Conservation (phyloP, 2,329 filamentous ascomycete species). For the Cercospora sp. region DNA sequence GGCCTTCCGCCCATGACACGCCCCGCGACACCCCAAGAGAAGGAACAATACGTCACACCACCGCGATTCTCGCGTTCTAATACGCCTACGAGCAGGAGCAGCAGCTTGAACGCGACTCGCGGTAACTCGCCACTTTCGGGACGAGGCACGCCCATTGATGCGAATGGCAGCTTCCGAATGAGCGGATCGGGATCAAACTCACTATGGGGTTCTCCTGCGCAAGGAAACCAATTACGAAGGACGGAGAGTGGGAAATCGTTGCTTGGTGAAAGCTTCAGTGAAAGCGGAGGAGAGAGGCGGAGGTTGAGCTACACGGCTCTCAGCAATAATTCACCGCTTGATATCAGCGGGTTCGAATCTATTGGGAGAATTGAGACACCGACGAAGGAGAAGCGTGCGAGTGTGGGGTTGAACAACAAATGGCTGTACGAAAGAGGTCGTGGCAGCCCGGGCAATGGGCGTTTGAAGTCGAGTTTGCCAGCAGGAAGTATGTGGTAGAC, state of each 20-base stretch:
- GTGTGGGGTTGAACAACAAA: slow-evolving; percentile 81
- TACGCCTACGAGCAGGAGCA: slow-evolving; percentile 62
- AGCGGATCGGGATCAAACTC: slow-evolving; percentile 22
- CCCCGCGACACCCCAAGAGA: slow-evolving; percentile 65
- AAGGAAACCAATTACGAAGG: slow-evolving; percentile 13
- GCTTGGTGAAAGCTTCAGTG: background rate
- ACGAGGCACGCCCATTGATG: slow-evolving; percentile 42
- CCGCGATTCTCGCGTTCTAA: slow-evolving; percentile 80
- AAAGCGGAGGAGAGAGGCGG: slow-evolving; percentile 43
- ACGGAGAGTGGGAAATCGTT: slow-evolving; percentile 18
- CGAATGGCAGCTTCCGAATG: slow-evolving; percentile 16
- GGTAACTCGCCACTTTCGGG: slow-evolving; percentile 60
- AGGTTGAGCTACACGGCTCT: slow-evolving; percentile 61
- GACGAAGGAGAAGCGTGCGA: slow-evolving; percentile 52
- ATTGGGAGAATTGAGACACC: slow-evolving; percentile 30
- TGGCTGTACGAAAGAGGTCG: slow-evolving; percentile 86
- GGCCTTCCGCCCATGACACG: slow-evolving; percentile 69
- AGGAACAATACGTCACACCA: slow-evolving; percentile 76
- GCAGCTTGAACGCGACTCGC: slow-evolving; percentile 39
- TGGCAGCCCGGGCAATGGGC: slow-evolving; percentile 52
- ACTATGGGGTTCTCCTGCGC: slow-evolving; percentile 16
- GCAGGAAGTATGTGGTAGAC: slow-evolving; percentile 12
- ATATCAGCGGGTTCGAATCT: slow-evolving; percentile 39
- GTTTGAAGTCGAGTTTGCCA: slow-evolving; percentile 13
- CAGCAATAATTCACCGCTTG: slow-evolving; percentile 54